Evolutionary conservation across 768 basidiomycete genomes (phyloP).

Genomic region (Psilocybe sp.): DNA sequence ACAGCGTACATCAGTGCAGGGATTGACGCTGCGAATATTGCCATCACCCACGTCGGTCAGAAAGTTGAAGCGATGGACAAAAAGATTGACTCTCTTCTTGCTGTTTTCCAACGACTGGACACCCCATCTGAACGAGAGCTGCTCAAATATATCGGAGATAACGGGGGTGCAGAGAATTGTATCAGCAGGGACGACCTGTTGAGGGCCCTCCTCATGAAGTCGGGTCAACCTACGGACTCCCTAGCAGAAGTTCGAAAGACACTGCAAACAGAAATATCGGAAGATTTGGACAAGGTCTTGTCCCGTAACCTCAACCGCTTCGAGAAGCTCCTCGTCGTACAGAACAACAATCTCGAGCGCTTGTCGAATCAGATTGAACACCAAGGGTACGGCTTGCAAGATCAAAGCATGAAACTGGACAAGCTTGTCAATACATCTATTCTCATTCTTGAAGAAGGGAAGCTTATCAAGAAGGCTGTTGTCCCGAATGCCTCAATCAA

Average conservation of each 20-base stretch:
- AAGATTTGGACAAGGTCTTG: constrained; percentile 7
- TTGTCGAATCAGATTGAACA: constrained; percentile 4
- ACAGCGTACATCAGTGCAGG: constrained; percentile 28
- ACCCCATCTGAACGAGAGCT: constrained; percentile 32
- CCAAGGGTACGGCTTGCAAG: constrained; percentile 1
- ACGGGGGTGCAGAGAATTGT: constrained; percentile 30
- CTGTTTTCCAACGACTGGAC: constrained; percentile 29
- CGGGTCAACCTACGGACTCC: constrained; percentile 9
- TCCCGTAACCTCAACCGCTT: constrained; percentile 5
- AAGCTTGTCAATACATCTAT: constrained; percentile 8
- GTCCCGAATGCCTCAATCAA: constrained; percentile 1
- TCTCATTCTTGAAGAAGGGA: constrained; percentile 11
- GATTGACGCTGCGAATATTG: constrained; percentile 23
- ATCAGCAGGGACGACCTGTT: constrained; percentile 28
- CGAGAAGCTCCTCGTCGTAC: constrained; percentile 8
- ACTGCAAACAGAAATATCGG: background rate
- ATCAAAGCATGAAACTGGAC: constrained; percentile 6
- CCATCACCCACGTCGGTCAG: constrained; percentile 16
- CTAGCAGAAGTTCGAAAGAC: background rate
- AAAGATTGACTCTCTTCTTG: constrained; percentile 19
- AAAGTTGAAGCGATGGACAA: constrained; percentile 19
- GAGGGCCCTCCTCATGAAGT: constrained; percentile 18
- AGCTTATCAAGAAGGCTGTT: constrained; percentile 6
- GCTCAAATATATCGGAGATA: constrained; percentile 25
- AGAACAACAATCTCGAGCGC: constrained; percentile 11